Evolutionary conservation across 345 rosid species (phyloP), one percentile per base, ranked within the genome.

Genomic region (Rhizophora apiculata): DNA sequence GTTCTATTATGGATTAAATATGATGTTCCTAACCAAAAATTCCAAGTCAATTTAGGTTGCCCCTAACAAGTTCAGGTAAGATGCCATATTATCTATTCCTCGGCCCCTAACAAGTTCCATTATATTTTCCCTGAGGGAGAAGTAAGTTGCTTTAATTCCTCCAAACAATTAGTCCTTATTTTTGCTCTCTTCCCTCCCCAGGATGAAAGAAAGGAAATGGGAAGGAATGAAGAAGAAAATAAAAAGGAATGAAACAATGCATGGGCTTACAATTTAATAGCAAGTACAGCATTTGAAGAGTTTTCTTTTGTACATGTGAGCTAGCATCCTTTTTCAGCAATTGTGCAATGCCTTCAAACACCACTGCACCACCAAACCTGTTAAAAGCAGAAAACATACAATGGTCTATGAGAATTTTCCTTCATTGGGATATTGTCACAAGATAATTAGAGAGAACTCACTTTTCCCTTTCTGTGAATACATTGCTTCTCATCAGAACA

Each of bases 221-320:
- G 21, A 62, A 37, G 27, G 18, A 32, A 37, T 6, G 8, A 63
- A 51, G 30, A 62, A 59, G 58, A 61, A 22, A 52, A 63, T 37
- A 30, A 64, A 63, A 60, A 68, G 37, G 60, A 67, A 73, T 18
- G 18, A 69, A 36, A 18, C 32, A 31, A 31, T 30, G 37, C 34
- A 8, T 18, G 20, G 18, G 59, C 93, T 81, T 82, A 94, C 99
- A 87, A 74, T 94, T 94, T 63, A 92, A 79, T 30, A 87, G 85
- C 79, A 89, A 78, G 77, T 74, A 84, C 46, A 88, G 78, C 62
- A 89, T 83, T 63, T 63, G 85, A 61, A 92, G 74, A 78, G 93
- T 91, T 83, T 82, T 86, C 80, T 78, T 91, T 64, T 81, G 89
- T 62, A 92, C 88, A 68, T 10, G 69, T 67, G 81, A 29, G 34